phyloP scores from a whole-genome alignment of 2,329 filamentous ascomycete species.

The Epichloe bromicola region DNA sequence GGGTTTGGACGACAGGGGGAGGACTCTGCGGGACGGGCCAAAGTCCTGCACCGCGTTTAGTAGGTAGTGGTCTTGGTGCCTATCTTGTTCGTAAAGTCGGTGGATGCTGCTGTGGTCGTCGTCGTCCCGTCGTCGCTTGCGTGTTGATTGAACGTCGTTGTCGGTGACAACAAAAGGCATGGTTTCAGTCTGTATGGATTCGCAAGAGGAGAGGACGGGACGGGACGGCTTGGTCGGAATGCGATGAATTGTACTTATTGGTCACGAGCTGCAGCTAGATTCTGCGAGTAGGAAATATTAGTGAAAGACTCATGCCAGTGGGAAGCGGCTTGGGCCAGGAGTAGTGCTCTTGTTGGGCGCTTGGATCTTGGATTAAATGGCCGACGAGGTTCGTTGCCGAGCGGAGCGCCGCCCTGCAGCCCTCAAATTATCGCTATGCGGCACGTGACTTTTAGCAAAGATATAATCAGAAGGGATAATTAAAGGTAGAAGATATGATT shows the following conservation, averaged over 20 bases:
- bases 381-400: not conserved
- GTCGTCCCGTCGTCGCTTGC: slow-evolving; percentile 22
- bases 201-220: no score
- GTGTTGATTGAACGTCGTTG: slow-evolving; percentile 16
- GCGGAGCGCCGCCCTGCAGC: no score
- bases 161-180: slow-evolving; percentile 23
- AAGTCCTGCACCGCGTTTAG: slow-evolving; percentile 14
- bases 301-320: not conserved
- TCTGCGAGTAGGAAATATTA: no score
- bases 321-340: no score
- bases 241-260: no score
- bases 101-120: slow-evolving; percentile 14
- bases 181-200: slow-evolving; percentile 6
- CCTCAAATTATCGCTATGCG: no score
- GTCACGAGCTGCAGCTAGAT: no score
- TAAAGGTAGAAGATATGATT: no score
- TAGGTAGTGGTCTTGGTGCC: slow-evolving; percentile 15
- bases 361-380: not conserved
- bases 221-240: no score
- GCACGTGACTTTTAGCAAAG: no score
- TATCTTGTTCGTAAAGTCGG: slow-evolving; percentile 14
- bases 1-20: slow-evolving; percentile 16
- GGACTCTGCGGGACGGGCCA: slow-evolving; percentile 16
- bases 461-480: no score
- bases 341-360: not conserved